Conservation (phyloP, 2,329 filamentous ascomycete genomes). For the Ophiostoma quercus region DNA sequence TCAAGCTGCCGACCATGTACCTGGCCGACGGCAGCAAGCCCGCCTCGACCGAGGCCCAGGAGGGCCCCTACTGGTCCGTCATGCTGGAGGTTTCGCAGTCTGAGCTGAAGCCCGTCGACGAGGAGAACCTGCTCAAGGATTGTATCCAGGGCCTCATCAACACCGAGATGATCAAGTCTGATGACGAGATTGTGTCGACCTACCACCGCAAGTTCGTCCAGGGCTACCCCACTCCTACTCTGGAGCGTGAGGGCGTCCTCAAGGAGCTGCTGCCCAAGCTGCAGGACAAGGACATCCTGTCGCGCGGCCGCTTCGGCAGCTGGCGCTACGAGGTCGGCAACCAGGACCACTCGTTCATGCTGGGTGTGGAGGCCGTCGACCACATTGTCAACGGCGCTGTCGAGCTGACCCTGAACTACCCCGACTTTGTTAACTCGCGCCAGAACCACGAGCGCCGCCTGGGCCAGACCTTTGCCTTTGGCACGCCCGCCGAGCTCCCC, state of each 20-base stretch:
- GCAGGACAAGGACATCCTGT: conserved; percentile 85
- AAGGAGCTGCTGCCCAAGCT: conserved; percentile 90
- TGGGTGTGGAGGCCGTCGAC: conserved; percentile 89
- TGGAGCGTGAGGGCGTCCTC: conserved; percentile 93
- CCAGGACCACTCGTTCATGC: conserved; percentile 97
- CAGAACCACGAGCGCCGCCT: conserved; percentile 63
- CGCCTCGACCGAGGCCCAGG: conserved; percentile 63
- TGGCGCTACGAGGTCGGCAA: conserved; percentile 96
- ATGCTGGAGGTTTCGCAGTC: conserved; percentile 99
- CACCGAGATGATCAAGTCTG: conserved; percentile 88
- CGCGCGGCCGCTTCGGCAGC: conserved; percentile 92
- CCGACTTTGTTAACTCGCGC: conserved; percentile 84
- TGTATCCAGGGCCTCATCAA: conserved; percentile 96
- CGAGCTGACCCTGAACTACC: conserved; percentile 92
- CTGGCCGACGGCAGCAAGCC: conserved; percentile 82
- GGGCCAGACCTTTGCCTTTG: conserved; percentile 44
- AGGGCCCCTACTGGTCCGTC: conserved; percentile 98
- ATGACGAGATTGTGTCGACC: conserved; percentile 93
- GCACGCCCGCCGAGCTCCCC: conserved; percentile 35
- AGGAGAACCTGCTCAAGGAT: conserved; percentile 77
- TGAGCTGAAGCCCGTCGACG: conserved; percentile 86
- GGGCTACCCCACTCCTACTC: conserved; percentile 90
- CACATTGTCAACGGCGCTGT: conserved; percentile 83
- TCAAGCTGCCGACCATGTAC: conserved; percentile 81
- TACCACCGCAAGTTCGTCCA: conserved; percentile 98